phyloP scores from a whole-genome alignment of 83 land plant genomes.

The Thuja plicata region DNA sequence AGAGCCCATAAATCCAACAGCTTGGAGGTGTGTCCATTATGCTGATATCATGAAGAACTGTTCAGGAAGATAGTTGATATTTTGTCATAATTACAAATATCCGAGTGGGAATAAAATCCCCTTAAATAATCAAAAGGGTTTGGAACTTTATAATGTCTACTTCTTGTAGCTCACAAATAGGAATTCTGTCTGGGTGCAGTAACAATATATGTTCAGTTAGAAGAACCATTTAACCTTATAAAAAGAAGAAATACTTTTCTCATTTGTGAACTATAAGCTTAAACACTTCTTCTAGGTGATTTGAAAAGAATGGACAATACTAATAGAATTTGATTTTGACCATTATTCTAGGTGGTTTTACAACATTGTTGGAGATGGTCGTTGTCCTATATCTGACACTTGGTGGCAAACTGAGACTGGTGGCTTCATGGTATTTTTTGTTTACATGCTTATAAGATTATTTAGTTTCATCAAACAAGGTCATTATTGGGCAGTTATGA shows the following conservation, averaged over 20 bases:
- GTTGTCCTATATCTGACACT: constrained; percentile 93
- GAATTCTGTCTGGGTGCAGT: neutral
- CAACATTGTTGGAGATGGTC: constrained; percentile 85
- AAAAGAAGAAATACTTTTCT: neutral
- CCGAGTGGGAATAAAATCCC: neutral
- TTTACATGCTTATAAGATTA: neutral
- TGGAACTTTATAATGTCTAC: neutral
- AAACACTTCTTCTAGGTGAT: too few species aligned
- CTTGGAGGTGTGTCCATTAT: constrained; percentile 75
- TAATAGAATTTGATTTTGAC: neutral
- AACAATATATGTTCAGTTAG: neutral
- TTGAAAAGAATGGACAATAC: too few species aligned
- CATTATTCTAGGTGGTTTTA: constrained; percentile 73
- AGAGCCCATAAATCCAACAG: constrained; percentile 98
- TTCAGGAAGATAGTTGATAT: neutral
- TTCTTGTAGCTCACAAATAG: neutral
- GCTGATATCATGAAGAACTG: neutral
- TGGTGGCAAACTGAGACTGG: constrained; percentile 99
- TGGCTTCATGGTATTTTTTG: constrained; percentile 79
- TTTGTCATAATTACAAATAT: neutral
- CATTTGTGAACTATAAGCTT: neutral
- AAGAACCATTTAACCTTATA: neutral
- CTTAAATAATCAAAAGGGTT: neutral
- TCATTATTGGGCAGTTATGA: neutral
- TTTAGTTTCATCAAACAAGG: neutral